A percentile compares a stretch with the other conserved stretches of the same genome.
phyloP scores from a whole-genome alignment of 371 early-diverging fungal genomes.

The Cokeromyces recurvatus region DNA sequence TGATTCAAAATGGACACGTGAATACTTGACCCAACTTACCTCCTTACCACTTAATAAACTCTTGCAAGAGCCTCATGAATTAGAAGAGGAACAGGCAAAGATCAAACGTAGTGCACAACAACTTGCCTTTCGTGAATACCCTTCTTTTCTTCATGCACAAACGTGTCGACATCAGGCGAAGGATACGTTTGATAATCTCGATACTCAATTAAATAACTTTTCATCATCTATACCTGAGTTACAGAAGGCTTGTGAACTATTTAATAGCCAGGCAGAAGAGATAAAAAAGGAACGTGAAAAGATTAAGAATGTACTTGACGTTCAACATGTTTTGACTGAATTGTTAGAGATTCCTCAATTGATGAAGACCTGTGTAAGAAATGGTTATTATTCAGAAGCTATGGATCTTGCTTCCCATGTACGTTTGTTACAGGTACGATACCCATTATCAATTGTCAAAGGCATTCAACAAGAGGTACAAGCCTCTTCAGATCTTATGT shows the following conservation, averaged over 20 bases:
- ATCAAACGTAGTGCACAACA: constrained; percentile 62
- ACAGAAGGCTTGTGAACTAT: constrained; percentile 43
- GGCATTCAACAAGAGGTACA: constrained; percentile 62
- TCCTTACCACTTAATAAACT: constrained; percentile 56
- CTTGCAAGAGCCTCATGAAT: constrained; percentile 44
- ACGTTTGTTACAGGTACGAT: constrained; percentile 53
- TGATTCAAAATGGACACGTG: constrained; percentile 46
- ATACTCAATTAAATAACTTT: constrained; percentile 48
- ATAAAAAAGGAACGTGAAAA: constrained; percentile 45
- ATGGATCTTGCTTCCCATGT: constrained; percentile 79
- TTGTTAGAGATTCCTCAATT: constrained; percentile 76
- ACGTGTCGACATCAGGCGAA: constrained; percentile 54
- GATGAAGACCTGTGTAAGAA: constrained; percentile 79
- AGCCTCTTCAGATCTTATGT: constrained; percentile 62
- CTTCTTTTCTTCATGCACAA: constrained; percentile 64
- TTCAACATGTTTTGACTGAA: constrained; percentile 59
- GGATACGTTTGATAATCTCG: constrained; percentile 49
- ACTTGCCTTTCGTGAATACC: constrained; percentile 67
- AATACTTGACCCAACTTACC: constrained; percentile 61
- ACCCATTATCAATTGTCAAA: constrained; percentile 55
- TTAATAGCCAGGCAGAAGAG: constrained; percentile 24
- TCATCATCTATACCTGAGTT: constrained; percentile 45
- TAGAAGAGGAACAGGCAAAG: constrained; percentile 52
- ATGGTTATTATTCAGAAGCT: constrained; percentile 81
- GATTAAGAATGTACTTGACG: constrained; percentile 51